Base-by-base conservation (phyloP, 2,329 filamentous ascomycete species). In the Aspergillus sojae region DNA sequence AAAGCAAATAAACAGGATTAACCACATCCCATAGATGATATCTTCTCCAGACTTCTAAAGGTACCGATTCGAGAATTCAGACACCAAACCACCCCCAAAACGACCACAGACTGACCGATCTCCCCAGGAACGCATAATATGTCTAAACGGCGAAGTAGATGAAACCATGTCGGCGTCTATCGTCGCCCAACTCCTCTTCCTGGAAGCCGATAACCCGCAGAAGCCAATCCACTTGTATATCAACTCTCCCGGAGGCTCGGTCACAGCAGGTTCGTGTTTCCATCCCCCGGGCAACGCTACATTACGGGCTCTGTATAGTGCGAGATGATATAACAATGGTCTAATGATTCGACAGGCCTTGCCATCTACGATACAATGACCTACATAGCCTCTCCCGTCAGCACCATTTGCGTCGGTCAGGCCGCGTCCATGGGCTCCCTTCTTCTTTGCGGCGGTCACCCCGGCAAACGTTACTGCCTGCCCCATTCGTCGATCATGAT, bases 291-390 rank as follows among this genome's bases (percentile, higher is more conserved):
- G 21, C 28, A 28, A 7, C 14, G 1, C 10, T 16, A 19, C 19
- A 52, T 10, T 21, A 52, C 34, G 21, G 19, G 21, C n/a, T 5
- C 4, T 12, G 3, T 32, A 19, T 32, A 19, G 48, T 32, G 28
- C 28, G n/a, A 9, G 48, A 21, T 21, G 26, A n/a, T 21, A 32
- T 59, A 28, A 5, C 23, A 43, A 46, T 55, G 5, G 28, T 60
- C 9, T 23, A 46, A 28, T 28, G 5, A 4, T n/a, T 19, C 28
- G 46, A 12, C 41, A 78, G 77, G 78, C 50, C 82, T 90, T 64
- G 94, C 95, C 30, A 98, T 99, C 73, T 99, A 99, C 84, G 95
- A 99, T 77, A 99, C 95, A 14, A 98, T 99, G 94, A 89, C 91
- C 71, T 99, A 99, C 79, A 98, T 99, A 75, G 89, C 90, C 65